phyloP scores from a whole-genome alignment of 768 basidiomycete genomes.

The Pleurotus tuoliensis region DNA sequence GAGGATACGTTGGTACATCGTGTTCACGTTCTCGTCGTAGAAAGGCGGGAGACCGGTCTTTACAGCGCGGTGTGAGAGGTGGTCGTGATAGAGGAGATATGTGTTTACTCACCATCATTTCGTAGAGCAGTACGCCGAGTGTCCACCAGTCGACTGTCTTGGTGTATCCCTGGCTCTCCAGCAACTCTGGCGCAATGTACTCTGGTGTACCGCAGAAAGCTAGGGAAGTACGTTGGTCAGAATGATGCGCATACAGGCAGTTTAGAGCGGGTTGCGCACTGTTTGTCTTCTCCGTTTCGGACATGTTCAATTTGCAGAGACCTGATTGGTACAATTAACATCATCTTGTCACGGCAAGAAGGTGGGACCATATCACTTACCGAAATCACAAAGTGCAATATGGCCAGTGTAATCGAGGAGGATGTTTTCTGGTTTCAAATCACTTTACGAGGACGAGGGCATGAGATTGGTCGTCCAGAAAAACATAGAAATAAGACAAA shows the following conservation, averaged over 20 bases:
- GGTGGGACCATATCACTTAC: constrained; percentile 27
- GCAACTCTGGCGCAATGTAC: constrained; percentile 95
- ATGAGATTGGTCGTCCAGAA: neutral
- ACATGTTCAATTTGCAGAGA: constrained; percentile 96
- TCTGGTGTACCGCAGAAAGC: constrained; percentile 99
- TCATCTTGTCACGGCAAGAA: neutral
- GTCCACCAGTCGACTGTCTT: constrained; percentile 99
- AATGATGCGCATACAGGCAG: neutral
- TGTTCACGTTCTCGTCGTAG: constrained; percentile 98
- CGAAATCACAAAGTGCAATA: constrained; percentile 97
- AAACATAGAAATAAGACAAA: constrained; percentile 27
- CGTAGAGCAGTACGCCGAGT: constrained; percentile 90
- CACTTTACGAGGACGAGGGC: constrained; percentile 37
- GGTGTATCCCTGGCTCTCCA: constrained; percentile 95
- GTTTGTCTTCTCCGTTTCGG: constrained; percentile 95
- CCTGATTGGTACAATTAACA: constrained; percentile 30
- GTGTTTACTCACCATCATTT: constrained; percentile 74
- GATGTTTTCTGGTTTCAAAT: constrained; percentile 98
- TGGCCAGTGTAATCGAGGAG: constrained; percentile 96
- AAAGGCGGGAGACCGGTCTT: constrained; percentile 96
- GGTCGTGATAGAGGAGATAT: constrained; percentile 9
- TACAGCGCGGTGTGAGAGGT: neutral
- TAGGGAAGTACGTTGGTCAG: constrained; percentile 23
- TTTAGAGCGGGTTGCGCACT: constrained; percentile 43
- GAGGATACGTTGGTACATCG: constrained; percentile 95